Base-by-base conservation (phyloP, 1,284 basidiomycete genomes). In the Amylostereum areolatum region DNA sequence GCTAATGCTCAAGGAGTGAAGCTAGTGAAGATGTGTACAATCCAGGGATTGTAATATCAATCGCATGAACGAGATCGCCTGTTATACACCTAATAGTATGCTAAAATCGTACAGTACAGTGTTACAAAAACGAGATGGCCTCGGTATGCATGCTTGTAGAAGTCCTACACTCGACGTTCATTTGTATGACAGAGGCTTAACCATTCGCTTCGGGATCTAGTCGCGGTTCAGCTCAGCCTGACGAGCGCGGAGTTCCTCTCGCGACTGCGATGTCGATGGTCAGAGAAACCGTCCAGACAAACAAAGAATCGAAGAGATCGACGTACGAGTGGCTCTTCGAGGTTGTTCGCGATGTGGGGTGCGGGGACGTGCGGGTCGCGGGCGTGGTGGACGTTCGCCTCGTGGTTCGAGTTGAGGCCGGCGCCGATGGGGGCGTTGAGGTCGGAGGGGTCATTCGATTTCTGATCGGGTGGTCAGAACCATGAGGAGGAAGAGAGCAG, bases 381-480 rank as follows among this genome's bases (percentile, higher is more conserved):
- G 12, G 71, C 68, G 45, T 72, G 67, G 61, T 70, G 68, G n/a
- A 70, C 69, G 43, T 60, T 60, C 7, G 54, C 45, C 52, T 62
- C 60, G 2, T 59, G 62, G 49, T 64, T 62, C 47, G 56, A 60
- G 52, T 64, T 71, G 49, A 72, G 55, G 3, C 71, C 72, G 3
- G 63, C 66, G n/a, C 66, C 70, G 2, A 62, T 71, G 66, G 27
- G 66, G 61, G 11, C 63, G 65, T 52, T 69, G 62, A 77, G 66
- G 55, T 78, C 77, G 24, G 67, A 63, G 1, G 77, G 76, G 56
- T 79, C 67, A 53, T 79, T 78, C 10, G 71, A 65, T 64, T 71
- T 77, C 77, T 79, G 48, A 47, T 42, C 8, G n/a, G 7, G 25
- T 28, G 10, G 9, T 35, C 2, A 52, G 42, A 5, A 7, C 37